Percentiles rank a stretch among this genome's conserved stretches.
phyloP scores from a whole-genome alignment of 768 basidiomycete genomes.

The Cubamyces lactineus region DNA sequence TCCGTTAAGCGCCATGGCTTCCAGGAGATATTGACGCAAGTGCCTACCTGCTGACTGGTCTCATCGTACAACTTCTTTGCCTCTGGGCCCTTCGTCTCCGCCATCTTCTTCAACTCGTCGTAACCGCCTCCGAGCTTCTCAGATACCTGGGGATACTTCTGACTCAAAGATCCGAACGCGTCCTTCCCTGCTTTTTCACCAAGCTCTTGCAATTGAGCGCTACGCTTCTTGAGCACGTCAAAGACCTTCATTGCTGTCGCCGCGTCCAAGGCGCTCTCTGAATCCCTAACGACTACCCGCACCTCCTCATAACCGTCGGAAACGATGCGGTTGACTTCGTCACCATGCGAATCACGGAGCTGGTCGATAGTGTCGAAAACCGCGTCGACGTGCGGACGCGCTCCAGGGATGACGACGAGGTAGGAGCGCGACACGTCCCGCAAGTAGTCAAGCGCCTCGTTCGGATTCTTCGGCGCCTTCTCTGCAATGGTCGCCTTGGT shows the following conservation, averaged over 20 bases:
- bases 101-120: slow-evolving; percentile 33
- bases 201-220: slow-evolving; percentile 35
- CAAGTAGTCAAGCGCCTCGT: slow-evolving; percentile 41
- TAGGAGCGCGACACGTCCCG: slow-evolving; percentile 47
- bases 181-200: slow-evolving; percentile 36
- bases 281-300: slow-evolving; percentile 29
- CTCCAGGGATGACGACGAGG: slow-evolving; percentile 43
- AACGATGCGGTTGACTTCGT: slow-evolving; percentile 45
- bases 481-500: slow-evolving; percentile 32
- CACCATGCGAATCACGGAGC: slow-evolving; percentile 41
- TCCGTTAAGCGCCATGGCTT: not conserved
- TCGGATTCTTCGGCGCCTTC: slow-evolving; percentile 35
- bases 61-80: slow-evolving; percentile 39
- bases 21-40: too few species aligned
- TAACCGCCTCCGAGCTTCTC: slow-evolving; percentile 37
- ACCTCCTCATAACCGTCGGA: slow-evolving; percentile 42
- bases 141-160: slow-evolving; percentile 36
- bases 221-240: slow-evolving; percentile 31
- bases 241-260: slow-evolving; percentile 35
- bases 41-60: slow-evolving; percentile 24
- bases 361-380: slow-evolving; percentile 48
- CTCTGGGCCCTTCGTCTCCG: slow-evolving; percentile 34
- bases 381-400: slow-evolving; percentile 42
- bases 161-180: slow-evolving; percentile 29
- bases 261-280: slow-evolving; percentile 27